These are phyloP conservation scores for Sisymbrium irio DNA, from an alignment of 345 rosid genomes.

Conservation along the genomic window DNA sequence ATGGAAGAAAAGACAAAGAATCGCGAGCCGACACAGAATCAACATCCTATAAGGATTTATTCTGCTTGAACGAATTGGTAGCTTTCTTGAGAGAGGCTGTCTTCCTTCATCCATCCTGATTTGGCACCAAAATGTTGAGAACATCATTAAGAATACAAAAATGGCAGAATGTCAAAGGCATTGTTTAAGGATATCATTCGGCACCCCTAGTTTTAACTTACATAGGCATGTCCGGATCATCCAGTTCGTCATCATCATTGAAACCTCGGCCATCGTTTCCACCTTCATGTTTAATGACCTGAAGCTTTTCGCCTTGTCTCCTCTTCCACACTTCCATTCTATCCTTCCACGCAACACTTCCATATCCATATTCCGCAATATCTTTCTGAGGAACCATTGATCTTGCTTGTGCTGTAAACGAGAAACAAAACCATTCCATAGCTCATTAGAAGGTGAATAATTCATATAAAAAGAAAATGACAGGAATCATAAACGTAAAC, in stretches of 20 bases:
- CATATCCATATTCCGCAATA: slow-evolving; percentile 82
- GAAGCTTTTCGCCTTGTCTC: slow-evolving; percentile 77
- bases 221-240: slow-evolving; percentile 94
- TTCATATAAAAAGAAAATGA: not conserved
- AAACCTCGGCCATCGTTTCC: slow-evolving; percentile 32
- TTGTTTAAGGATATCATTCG: not conserved
- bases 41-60: slow-evolving; percentile 87
- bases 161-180: not conserved
- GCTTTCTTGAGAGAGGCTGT: slow-evolving; percentile 91
- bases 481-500: not conserved
- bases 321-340: slow-evolving; percentile 94
- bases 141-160: not conserved
- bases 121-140: not conserved
- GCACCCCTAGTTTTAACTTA: slow-evolving; percentile 32
- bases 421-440: not conserved
- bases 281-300: slow-evolving; percentile 77
- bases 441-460: not conserved
- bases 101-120: slow-evolving; percentile 99
- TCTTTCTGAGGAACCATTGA: slow-evolving; percentile 94
- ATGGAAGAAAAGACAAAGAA: slow-evolving; percentile 84
- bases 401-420: slow-evolving; percentile 67
- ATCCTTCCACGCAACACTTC: slow-evolving; percentile 98
- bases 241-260: slow-evolving; percentile 55
- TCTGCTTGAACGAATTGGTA: slow-evolving; percentile 89
- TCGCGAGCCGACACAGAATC: slow-evolving; percentile 71